phyloP scores from a whole-genome alignment of 2,329 filamentous ascomycete species.

The Paracoccidioides lutzii region DNA sequence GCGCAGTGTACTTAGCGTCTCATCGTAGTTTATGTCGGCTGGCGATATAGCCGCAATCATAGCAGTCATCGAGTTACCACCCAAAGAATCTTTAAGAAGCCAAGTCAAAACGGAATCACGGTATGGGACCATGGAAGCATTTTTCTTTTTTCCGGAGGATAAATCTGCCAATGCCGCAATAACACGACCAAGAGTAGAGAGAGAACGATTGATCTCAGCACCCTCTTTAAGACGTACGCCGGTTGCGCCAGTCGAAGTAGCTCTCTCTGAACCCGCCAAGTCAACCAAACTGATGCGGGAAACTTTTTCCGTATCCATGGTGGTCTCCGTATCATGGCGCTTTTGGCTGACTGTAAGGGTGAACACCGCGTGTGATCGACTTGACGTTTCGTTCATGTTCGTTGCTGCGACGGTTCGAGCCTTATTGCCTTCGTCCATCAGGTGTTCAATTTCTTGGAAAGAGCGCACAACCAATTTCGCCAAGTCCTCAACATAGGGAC shows the following conservation, averaged over 20 bases:
- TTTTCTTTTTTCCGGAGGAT: conserved; percentile 67
- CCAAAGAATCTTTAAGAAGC: conserved; percentile 90
- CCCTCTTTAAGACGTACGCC: conserved; percentile 92
- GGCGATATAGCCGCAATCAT: conserved; percentile 99
- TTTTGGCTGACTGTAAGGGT: conserved; percentile 94
- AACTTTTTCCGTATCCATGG: conserved; percentile 95
- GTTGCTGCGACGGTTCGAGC: conserved; percentile 93
- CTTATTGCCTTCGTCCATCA: conserved; percentile 99
- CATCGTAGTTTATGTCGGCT: conserved; percentile 97
- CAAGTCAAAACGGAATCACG: conserved; percentile 94
- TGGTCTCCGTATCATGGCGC: conserved; percentile 76
- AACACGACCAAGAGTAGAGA: conserved; percentile 92
- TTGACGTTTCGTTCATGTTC: conserved; percentile 99
- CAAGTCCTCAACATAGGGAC: conserved; percentile 94
- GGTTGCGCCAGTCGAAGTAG: conserved; percentile 91
- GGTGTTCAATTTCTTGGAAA: conserved; percentile 87
- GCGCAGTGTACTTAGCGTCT: conserved; percentile 85
- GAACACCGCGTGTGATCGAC: conserved; percentile 95
- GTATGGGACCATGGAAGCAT: conserved; percentile 74
- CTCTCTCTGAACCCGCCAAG: conserved; percentile 92
- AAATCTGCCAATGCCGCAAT: conserved; percentile 91
- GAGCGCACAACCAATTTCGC: conserved; percentile 88
- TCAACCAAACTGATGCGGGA: conserved; percentile 97
- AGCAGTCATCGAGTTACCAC: conserved; percentile 97
- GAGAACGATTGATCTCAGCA: conserved; percentile 92